Percentiles rank a stretch among this genome's conserved stretches.
phyloP scores from a whole-genome alignment of 2,329 filamentous ascomycete species.

The Phyllosticta paracitricarpa region DNA sequence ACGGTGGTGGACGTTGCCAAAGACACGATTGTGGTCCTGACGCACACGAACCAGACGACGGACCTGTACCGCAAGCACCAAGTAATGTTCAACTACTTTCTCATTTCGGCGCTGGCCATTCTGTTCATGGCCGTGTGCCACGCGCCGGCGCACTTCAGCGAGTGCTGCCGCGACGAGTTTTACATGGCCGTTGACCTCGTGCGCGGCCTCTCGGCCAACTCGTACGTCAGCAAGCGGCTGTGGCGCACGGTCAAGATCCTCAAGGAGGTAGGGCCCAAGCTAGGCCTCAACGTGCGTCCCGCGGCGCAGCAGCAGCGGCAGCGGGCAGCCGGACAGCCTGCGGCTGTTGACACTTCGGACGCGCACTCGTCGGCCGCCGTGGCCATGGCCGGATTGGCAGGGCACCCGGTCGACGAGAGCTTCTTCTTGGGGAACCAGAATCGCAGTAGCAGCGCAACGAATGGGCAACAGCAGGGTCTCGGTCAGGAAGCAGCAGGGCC shows the following conservation, averaged over 20 bases:
- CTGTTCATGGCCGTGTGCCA: conserved; percentile 69
- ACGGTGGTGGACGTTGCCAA: conserved; percentile 65
- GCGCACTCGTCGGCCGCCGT: conserved; percentile 53
- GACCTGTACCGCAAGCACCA: conserved; percentile 63
- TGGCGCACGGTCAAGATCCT: conserved; percentile 64
- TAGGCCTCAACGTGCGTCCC: conserved; percentile 47
- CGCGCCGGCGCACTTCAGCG: conserved; percentile 60
- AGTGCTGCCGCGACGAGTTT: conserved; percentile 62
- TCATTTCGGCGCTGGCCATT: conserved; percentile 64
- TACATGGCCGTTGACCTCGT: conserved; percentile 69
- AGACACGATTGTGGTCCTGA: conserved; percentile 63
- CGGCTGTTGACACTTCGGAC: conserved; percentile 35
- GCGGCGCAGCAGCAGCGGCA: background rate
- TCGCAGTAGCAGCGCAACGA: background rate
- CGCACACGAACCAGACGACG: conserved; percentile 60
- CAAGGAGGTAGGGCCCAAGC: conserved; percentile 60
- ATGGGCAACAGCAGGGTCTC: background rate
- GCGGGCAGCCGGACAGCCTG: background rate
- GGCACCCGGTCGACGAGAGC: conserved; percentile 50
- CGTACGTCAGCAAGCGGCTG: conserved; percentile 60
- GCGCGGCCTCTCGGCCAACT: conserved; percentile 60
- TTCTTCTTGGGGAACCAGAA: conserved; percentile 34
- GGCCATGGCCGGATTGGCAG: conserved; percentile 56
- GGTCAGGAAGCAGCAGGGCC: background rate
- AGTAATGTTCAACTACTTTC: conserved; percentile 71